Base-by-base conservation (phyloP, 352 stramenopile genomes). In the Lagenidium giganteum region DNA sequence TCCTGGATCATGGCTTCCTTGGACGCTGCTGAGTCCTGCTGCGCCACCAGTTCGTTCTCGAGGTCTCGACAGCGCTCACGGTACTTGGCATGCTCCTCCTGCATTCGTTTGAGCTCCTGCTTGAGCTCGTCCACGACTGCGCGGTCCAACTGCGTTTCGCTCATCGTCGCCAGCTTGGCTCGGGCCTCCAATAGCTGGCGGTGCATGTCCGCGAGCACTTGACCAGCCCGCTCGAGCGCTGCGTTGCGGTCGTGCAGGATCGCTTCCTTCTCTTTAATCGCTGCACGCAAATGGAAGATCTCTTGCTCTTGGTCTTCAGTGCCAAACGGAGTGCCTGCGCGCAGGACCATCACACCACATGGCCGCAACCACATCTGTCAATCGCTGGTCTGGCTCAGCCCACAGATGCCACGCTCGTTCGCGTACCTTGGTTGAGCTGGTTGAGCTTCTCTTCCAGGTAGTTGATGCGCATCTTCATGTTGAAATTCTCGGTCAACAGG, bases 401-500 rank as follows among this genome's bases (percentile, higher is more conserved):
- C n/a, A n/a, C n/a, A n/a, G n/a, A n/a, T n/a, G n/a, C n/a, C n/a
- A n/a, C n/a, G n/a, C n/a, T 59, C 25, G 48, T 35, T 33, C 42
- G 29, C 25, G 69, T 78, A 36, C 67, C 74, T 37, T 84, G 55
- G 48, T 79, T 80, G 47, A 77, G 67, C 21, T 66, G 65, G 22
- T 76, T 42, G 37, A 92, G 54, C n/a, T 70, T 67, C 45, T 89
- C 67, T 42, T 92, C 75, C 1, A 87, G 55, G 28, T 70, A 69
- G 24, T 75, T 75, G 31, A 87, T 72, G 14, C 70, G 71, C 29
- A 83, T 49, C 52, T 67, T 67, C 54, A 85, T 70, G 60, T 87
- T 87, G 43, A 85, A 85, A 52, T 83, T 84, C 38, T 85, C 76
- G 56, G 79, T 87, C 20, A 67, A 57, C 4, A 92, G 58, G 3